Percentiles rank a stretch among this genome's conserved stretches.
Evolutionary conservation across 2,329 filamentous ascomycete species (phyloP).

Genomic region (Colletotrichum salicis): DNA sequence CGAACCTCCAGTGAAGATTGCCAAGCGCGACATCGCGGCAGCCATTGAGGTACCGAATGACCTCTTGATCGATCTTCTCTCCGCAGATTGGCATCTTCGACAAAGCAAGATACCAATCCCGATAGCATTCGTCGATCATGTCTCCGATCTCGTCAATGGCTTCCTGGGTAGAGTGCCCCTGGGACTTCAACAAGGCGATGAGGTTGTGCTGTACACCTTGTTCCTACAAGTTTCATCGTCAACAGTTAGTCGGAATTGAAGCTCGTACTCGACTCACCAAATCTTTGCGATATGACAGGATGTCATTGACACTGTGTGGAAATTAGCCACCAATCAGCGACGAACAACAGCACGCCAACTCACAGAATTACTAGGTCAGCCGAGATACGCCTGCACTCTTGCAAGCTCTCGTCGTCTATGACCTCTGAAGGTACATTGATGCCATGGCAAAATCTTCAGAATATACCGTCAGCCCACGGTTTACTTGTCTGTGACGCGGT

Average conservation of each 20-base stretch:
- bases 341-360: not conserved
- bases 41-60: not conserved
- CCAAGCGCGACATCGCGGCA: not conserved
- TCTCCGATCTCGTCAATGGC: slow-evolving; percentile 14
- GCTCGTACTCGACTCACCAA: not conserved
- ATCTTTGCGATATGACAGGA: not conserved
- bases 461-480: not conserved
- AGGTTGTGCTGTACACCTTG: not conserved
- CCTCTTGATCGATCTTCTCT: not conserved
- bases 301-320: not conserved
- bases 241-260: not conserved
- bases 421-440: not conserved
- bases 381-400: not conserved
- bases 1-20: not conserved
- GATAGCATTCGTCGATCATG: slow-evolving; percentile 16
- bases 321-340: not conserved
- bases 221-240: not conserved
- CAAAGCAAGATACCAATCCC: slow-evolving; percentile 6
- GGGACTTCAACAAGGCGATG: not conserved
- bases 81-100: slow-evolving; percentile 13
- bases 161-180: not conserved
- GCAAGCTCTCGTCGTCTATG: not conserved
- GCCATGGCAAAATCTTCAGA: not conserved
- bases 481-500: not conserved
- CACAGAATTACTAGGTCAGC: not conserved